Evolutionary conservation across 257 asterid species (phyloP), one percentile per base, ranked within the genome.

Genomic region (Coffea canephora): DNA sequence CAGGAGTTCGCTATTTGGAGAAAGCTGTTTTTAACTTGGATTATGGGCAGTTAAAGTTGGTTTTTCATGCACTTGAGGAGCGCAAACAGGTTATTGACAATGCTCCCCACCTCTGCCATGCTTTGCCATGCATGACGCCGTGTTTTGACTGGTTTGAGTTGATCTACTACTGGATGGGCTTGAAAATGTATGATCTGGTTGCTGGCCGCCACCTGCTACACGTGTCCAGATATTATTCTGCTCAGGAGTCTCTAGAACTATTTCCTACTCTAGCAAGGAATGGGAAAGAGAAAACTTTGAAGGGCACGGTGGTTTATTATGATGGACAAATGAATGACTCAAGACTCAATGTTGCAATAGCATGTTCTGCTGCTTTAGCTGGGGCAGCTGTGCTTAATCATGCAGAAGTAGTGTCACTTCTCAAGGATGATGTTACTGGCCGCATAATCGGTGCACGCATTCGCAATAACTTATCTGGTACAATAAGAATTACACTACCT

Each of bases 251-350:
- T 14, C 88, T 83, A 27, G 97, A 90, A 84, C 91, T 96, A 71
- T 96, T 96, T 80, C 99, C 99, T 49, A 96, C 99, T 71, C 86
- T 96, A 52, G 84, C 96, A 71, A 93, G 91, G 83, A 91, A 91
- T 85, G 97, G 92, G 68, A 90, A 87, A 31, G 93, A 89, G 76
- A 90, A 88, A 84, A 94, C 81, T 81, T 86, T 96, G 91, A 96
- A 92, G 85, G 99, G 99, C 82, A 92, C 98, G 10, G 99, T 96
- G 79, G 98, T 96, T 79, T 96, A 96, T 91, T 96, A 92, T 74
- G 99, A 96, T 80, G 99, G 99, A 65, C 99, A 96, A 84, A 94
- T 96, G 99, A 96, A 96, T 49, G 99, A 96, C 83, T 91, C 99
- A 7, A 93, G 98, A 65, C 82, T 96, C 57, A 96, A 96, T 87